Evolutionary conservation across 768 basidiomycete species (phyloP).

Genomic region (Mycena filopes): DNA sequence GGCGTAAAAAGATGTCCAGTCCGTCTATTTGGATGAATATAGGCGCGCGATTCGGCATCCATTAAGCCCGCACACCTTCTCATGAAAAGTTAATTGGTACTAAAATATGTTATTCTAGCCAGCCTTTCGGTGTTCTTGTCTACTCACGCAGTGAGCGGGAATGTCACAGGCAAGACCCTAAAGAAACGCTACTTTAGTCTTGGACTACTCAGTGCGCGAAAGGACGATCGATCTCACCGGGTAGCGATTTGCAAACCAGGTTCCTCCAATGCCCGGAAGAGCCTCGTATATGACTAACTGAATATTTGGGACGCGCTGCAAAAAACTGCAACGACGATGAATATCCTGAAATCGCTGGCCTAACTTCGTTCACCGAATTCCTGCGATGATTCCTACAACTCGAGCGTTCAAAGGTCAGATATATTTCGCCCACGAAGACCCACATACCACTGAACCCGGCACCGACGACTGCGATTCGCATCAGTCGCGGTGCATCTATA

Average conservation of each 20-base stretch:
- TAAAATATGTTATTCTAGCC: conserved; percentile 33
- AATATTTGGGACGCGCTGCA: conserved; percentile 63
- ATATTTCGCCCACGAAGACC: background rate
- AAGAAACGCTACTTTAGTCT: conserved; percentile 7
- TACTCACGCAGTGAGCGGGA: conserved; percentile 60
- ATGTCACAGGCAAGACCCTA: conserved; percentile 72
- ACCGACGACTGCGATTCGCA: conserved; percentile 66
- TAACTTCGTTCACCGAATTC: conserved; percentile 55
- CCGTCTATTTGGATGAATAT: conserved; percentile 45
- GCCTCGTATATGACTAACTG: conserved; percentile 70
- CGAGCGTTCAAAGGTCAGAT: background rate
- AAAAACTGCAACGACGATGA: conserved; percentile 48
- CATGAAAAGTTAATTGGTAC: conserved; percentile 70
- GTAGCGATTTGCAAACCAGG: conserved; percentile 69
- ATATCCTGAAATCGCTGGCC: background rate
- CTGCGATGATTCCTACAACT: conserved; percentile 59
- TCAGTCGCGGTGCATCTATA: conserved; percentile 63
- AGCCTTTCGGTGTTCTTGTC: background rate
- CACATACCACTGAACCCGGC: conserved; percentile 66
- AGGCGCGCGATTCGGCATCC: background rate
- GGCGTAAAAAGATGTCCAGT: conserved; percentile 73
- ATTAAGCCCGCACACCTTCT: conserved; percentile 48
- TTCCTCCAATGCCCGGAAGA: conserved; percentile 67
- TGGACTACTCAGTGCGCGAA: background rate
- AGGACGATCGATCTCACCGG: conserved; percentile 50